A percentile compares a stretch with the other conserved stretches of the same genome.
These are phyloP conservation scores for Pneumocystis sp. DNA, from an alignment of 1,139 yeast species.

Conservation along the genomic window DNA sequence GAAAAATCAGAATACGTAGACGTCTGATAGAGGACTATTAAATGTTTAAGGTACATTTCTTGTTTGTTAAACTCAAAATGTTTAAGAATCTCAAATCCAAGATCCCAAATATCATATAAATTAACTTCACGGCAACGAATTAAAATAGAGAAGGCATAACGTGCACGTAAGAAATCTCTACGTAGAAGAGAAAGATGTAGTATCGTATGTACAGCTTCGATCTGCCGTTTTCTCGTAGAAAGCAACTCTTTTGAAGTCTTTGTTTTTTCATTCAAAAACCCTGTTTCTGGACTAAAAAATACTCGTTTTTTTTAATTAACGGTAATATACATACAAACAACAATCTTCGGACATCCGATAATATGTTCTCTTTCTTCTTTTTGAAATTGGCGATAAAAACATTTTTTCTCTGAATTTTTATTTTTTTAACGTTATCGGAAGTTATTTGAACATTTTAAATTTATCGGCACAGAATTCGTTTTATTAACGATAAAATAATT, in stretches of 20 bases:
- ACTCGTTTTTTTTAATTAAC: background rate
- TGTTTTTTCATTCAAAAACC: background rate
- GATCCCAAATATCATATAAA: constrained; percentile 8
- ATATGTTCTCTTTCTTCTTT: background rate
- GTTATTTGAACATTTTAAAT: no score
- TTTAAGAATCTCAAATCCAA: constrained; percentile 9
- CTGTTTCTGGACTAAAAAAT: background rate
- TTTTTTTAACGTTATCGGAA: background rate
- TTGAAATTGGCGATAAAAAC: background rate
- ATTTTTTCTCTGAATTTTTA: background rate
- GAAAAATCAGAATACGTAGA: background rate
- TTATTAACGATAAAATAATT: background rate
- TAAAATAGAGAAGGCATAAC: constrained; percentile 6
- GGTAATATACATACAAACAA: background rate
- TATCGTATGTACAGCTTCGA: constrained; percentile 2
- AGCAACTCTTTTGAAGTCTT: background rate
- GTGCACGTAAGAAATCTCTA: constrained; percentile 3
- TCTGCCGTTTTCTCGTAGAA: constrained; percentile 5
- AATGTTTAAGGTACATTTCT: constrained; percentile 3
- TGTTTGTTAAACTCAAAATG: constrained; percentile 1
- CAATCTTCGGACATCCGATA: background rate
- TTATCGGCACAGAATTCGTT: background rate
- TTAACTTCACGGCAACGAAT: constrained; percentile 5
- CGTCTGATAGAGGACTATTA: constrained; percentile 7
- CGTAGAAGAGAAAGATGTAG: constrained; percentile 7